Evolutionary conservation across 1,284 basidiomycete species (phyloP).

Genomic region (Exobasidium rhododendri): DNA sequence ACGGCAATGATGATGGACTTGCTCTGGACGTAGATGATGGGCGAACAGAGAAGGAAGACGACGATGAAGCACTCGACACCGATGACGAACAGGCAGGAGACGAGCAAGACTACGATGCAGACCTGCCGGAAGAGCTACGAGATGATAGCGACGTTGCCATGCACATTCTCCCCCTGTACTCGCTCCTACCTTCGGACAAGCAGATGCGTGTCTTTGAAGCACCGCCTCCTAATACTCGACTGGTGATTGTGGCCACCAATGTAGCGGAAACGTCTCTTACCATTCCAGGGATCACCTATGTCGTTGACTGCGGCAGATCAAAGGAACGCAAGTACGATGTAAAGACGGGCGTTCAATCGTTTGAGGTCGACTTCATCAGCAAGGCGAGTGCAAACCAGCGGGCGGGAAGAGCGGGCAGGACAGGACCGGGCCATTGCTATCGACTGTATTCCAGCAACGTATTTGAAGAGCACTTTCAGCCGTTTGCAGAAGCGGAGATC

Average conservation of each 20-base stretch:
- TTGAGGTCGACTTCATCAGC: slow-evolving; percentile 71
- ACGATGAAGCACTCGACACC: slow-evolving; percentile 55
- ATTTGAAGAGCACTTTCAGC: slow-evolving; percentile 85
- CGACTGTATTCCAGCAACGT: slow-evolving; percentile 71
- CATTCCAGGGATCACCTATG: slow-evolving; percentile 72
- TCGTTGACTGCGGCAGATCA: slow-evolving; percentile 71
- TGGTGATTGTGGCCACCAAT: slow-evolving; percentile 73
- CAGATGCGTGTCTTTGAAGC: slow-evolving; percentile 71
- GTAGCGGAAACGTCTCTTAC: slow-evolving; percentile 76
- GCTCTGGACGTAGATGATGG: slow-evolving; percentile 59
- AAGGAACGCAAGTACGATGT: slow-evolving; percentile 74
- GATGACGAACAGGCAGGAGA: slow-evolving; percentile 39
- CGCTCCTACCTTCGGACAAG: slow-evolving; percentile 68
- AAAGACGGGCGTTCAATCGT: slow-evolving; percentile 66
- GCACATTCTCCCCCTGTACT: slow-evolving; percentile 72
- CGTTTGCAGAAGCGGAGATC: slow-evolving; percentile 87
- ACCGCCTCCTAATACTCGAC: slow-evolving; percentile 65
- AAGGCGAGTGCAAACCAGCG: slow-evolving; percentile 72
- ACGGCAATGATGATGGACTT: slow-evolving; percentile 47
- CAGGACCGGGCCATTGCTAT: slow-evolving; percentile 75
- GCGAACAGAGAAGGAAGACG: slow-evolving; percentile 56
- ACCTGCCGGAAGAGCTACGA: slow-evolving; percentile 34
- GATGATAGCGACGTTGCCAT: slow-evolving; percentile 44
- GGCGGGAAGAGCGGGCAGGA: slow-evolving; percentile 72
- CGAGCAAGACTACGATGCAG: slow-evolving; percentile 34